A percentile compares a stretch with the other conserved stretches of the same genome.
Conservation (phyloP, 2,329 filamentous ascomycete species). For the Calonectria hongkongensis region DNA sequence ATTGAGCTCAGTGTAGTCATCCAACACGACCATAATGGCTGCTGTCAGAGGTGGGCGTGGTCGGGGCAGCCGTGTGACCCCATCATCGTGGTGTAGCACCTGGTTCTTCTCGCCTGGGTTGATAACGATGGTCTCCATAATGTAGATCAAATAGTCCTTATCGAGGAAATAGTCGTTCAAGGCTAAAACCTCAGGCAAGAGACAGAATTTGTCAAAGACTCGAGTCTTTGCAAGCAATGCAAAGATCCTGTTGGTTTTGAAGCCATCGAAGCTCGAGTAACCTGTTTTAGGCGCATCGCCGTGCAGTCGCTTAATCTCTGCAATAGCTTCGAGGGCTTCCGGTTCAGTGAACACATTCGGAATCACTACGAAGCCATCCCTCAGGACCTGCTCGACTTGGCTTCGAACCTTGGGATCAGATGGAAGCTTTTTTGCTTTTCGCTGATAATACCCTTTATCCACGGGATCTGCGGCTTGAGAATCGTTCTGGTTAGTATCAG, state of each 20-base stretch:
- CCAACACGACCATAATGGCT: constrained; percentile 32
- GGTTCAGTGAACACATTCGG: constrained; percentile 30
- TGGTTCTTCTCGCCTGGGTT: constrained; percentile 38
- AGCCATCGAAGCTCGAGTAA: constrained; percentile 26
- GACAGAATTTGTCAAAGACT: constrained; percentile 35
- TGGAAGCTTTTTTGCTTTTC: not conserved
- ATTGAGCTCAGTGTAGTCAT: constrained; percentile 37
- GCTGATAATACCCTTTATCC: too few relatives aligned
- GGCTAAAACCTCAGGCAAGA: constrained; percentile 30
- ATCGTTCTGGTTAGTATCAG: too few relatives aligned
- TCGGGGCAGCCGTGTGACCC: constrained; percentile 25
- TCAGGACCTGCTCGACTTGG: constrained; percentile 25
- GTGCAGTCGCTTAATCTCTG: constrained; percentile 34
- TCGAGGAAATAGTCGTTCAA: constrained; percentile 37
- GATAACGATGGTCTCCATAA: constrained; percentile 37
- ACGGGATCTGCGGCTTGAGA: too few relatives aligned
- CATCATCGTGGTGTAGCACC: constrained; percentile 34
- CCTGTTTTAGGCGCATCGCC: constrained; percentile 28
- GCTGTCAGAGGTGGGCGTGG: constrained; percentile 33
- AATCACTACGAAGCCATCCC: constrained; percentile 35
- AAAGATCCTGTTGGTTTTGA: constrained; percentile 32
- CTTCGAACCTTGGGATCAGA: constrained; percentile 18
- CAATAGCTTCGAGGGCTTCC: constrained; percentile 31
- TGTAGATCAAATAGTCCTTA: constrained; percentile 33
- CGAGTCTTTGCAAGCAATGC: constrained; percentile 31